A percentile compares a stretch with the other conserved stretches of the same genome.
Evolutionary conservation across 2,329 filamentous ascomycete species (phyloP).

Genomic region (Pyrenochaeta sp.): DNA sequence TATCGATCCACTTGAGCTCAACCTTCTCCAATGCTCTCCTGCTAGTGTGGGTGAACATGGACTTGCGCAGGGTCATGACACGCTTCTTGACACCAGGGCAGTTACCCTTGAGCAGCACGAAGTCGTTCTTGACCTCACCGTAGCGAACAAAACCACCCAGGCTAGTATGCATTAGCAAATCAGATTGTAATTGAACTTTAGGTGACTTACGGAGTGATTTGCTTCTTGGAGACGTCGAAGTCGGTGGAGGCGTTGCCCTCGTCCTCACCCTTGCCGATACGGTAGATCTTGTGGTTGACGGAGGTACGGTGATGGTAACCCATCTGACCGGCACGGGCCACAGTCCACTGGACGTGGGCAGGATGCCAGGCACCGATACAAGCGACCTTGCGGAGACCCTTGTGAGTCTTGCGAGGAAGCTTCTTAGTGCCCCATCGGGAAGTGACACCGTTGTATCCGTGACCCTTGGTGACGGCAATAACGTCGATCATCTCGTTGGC

Average conservation of each 20-base stretch:
- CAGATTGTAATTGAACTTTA: neutral
- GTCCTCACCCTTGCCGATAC: constrained; percentile 90
- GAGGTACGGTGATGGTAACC: constrained; percentile 99
- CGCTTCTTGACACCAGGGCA: constrained; percentile 99
- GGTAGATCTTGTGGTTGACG: constrained; percentile 99
- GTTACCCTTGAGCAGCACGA: constrained; percentile 96
- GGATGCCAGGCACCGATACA: constrained; percentile 99
- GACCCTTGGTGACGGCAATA: constrained; percentile 99
- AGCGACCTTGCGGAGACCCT: constrained; percentile 99
- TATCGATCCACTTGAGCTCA: constrained; percentile 99
- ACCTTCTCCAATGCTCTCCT: constrained; percentile 98
- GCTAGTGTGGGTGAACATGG: constrained; percentile 96
- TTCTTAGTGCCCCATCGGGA: constrained; percentile 99
- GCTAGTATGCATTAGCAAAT: constrained; percentile 63
- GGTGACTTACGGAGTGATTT: constrained; percentile 93
- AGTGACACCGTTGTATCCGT: constrained; percentile 98
- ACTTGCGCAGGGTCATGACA: constrained; percentile 98
- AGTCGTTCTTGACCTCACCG: constrained; percentile 99
- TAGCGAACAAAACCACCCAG: constrained; percentile 99
- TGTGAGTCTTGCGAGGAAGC: constrained; percentile 99
- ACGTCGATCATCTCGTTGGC: constrained; percentile 99
- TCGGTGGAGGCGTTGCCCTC: constrained; percentile 95
- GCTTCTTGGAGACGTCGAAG: constrained; percentile 98
- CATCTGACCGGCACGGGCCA: constrained; percentile 99
- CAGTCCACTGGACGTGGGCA: constrained; percentile 99